Percentiles rank a stretch among this genome's conserved stretches.
phyloP scores from a whole-genome alignment of 805 yeast genomes.

The Metschnikowia drakensbergensis region DNA sequence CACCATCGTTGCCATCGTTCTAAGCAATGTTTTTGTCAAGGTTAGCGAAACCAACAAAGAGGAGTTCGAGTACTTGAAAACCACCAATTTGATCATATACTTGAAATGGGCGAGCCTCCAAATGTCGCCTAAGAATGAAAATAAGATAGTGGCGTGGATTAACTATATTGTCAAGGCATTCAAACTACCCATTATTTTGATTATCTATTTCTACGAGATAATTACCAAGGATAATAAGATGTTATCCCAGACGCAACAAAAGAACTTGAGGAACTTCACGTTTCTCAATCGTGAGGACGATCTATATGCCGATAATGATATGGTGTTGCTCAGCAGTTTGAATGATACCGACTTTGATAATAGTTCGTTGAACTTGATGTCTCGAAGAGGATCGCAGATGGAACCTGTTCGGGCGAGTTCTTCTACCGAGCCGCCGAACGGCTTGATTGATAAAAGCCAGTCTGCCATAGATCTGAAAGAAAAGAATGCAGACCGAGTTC shows the following conservation, averaged over 20 bases:
- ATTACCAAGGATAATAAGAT: conserved; percentile 19
- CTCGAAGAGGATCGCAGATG: conserved; percentile 27
- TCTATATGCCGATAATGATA: conserved; percentile 29
- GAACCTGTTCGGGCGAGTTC: conserved; percentile 7
- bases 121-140: conserved; percentile 9
- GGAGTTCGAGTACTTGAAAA: conserved; percentile 39
- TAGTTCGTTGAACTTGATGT: conserved; percentile 23
- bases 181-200: conserved; percentile 34
- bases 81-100: conserved; percentile 37
- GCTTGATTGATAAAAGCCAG: not conserved
- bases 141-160: conserved; percentile 10
- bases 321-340: conserved; percentile 19
- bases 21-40: conserved; percentile 40
- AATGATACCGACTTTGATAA: conserved; percentile 21
- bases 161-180: conserved; percentile 24
- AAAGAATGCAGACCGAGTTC: not conserved
- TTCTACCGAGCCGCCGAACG: conserved; percentile 3
- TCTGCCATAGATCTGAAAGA: not conserved
- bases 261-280: conserved; percentile 32
- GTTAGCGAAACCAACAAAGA: conserved; percentile 31
- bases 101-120: conserved; percentile 30
- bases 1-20: conserved; percentile 52
- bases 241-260: conserved; percentile 17
- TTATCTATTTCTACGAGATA: conserved; percentile 34
- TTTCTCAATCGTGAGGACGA: conserved; percentile 32